Percentiles rank a stretch among this genome's conserved stretches.
Conservation (phyloP, 495 filamentous ascomycete genomes). For the Aspergillus egyptiacus region DNA sequence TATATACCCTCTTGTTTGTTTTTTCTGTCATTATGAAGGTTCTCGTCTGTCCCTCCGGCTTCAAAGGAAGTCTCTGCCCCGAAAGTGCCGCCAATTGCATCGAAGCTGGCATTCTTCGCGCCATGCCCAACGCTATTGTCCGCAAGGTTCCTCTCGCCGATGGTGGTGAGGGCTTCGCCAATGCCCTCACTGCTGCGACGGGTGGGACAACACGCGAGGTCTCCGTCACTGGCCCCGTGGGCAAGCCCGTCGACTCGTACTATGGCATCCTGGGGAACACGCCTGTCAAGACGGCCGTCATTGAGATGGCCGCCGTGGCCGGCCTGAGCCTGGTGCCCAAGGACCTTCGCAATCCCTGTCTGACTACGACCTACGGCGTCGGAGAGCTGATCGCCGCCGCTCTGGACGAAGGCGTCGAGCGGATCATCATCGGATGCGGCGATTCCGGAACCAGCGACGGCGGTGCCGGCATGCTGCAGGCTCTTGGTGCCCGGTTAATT, state of each 20-base stretch:
- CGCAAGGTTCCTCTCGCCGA: conserved; percentile 9
- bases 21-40: conserved; percentile 5
- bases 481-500: conserved; percentile 3
- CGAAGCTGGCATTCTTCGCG: conserved; percentile 9
- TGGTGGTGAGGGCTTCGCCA: conserved; percentile 9
- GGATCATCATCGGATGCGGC: conserved; percentile 10
- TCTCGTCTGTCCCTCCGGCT: conserved; percentile 11
- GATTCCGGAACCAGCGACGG: conserved; percentile 13
- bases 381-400: conserved; percentile 9
- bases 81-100: conserved; percentile 6
- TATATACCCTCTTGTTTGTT: neutral
- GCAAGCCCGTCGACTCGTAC: conserved; percentile 1
- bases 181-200: conserved; percentile 3
- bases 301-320: conserved; percentile 11
- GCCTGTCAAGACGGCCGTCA: conserved; percentile 3
- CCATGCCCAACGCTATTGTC: neutral
- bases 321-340: conserved; percentile 7
- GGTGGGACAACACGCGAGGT: neutral
- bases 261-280: conserved; percentile 8
- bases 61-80: conserved; percentile 11
- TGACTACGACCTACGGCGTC: conserved; percentile 10
- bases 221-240: neutral
- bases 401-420: conserved; percentile 7
- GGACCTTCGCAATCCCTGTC: conserved; percentile 6
- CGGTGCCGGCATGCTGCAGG: conserved; percentile 10